A percentile compares a stretch with the other conserved stretches of the same genome.
phyloP scores from a whole-genome alignment of 1,284 basidiomycete species.

The Grifola frondosa region DNA sequence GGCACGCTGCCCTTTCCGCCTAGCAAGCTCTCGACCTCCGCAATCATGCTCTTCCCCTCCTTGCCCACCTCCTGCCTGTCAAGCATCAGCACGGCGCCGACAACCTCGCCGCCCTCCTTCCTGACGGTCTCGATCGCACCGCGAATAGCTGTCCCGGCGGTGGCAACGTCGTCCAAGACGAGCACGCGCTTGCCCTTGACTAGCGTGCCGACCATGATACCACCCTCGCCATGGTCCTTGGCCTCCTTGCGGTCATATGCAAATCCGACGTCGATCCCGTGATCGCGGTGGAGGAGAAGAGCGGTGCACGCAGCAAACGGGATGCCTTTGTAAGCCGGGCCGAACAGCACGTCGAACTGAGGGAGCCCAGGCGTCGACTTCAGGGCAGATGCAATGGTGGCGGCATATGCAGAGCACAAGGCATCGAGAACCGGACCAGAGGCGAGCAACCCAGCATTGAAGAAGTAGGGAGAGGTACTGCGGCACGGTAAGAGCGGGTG shows the following conservation, averaged over 20 bases:
- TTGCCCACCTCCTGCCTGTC: slow-evolving; percentile 89
- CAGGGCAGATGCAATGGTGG: slow-evolving; percentile 58
- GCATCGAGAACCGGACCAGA: slow-evolving; percentile 80
- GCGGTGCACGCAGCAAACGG: slow-evolving; percentile 89
- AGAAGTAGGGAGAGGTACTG: slow-evolving; percentile 93
- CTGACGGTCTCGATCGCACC: slow-evolving; percentile 75
- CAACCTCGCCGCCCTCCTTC: slow-evolving; percentile 71
- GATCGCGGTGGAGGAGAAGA: slow-evolving; percentile 69
- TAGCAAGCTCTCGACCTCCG: slow-evolving; percentile 81
- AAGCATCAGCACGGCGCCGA: slow-evolving; percentile 89
- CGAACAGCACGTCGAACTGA: slow-evolving; percentile 89
- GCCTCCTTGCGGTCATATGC: slow-evolving; percentile 95
- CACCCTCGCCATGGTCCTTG: slow-evolving; percentile 98
- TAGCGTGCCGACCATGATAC: slow-evolving; percentile 84
- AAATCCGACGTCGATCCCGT: slow-evolving; percentile 74
- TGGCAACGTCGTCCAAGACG: slow-evolving; percentile 96
- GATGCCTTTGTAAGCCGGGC: slow-evolving; percentile 98
- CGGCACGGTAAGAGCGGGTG: not conserved
- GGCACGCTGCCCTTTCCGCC: slow-evolving; percentile 65
- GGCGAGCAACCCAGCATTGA: slow-evolving; percentile 91
- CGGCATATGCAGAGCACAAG: slow-evolving; percentile 86
- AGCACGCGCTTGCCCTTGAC: slow-evolving; percentile 81
- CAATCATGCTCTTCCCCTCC: slow-evolving; percentile 70
- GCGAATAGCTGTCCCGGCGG: slow-evolving; percentile 90
- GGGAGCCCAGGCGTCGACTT: slow-evolving; percentile 47